Conservation (phyloP, 768 basidiomycete species). For the Pleurotus giganteus region DNA sequence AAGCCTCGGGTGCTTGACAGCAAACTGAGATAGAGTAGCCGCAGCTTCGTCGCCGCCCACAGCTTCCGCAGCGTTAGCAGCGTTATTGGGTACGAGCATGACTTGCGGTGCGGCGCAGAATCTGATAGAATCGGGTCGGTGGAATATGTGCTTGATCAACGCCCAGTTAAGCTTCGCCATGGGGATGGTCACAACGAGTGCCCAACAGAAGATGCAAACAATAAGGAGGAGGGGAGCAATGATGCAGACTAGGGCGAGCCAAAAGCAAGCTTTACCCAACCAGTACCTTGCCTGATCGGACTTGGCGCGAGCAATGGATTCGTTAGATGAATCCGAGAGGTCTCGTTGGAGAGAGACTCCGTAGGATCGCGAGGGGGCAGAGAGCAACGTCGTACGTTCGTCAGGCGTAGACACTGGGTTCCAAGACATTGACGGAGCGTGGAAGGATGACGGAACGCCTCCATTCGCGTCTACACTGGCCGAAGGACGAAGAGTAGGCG, state of each 20-base stretch:
- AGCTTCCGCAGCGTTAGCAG: constrained; percentile 24
- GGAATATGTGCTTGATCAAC: constrained; percentile 79
- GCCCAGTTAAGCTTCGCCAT: constrained; percentile 99
- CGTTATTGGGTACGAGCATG: constrained; percentile 47
- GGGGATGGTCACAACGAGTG: constrained; percentile 90
- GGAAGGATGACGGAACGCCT: constrained; percentile 41
- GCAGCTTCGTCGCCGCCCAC: constrained; percentile 19
- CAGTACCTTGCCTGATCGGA: constrained; percentile 40
- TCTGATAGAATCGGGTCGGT: constrained; percentile 79
- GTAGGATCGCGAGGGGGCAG: constrained; percentile 60
- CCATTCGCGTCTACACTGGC: constrained; percentile 22
- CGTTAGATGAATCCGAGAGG: constrained; percentile 26
- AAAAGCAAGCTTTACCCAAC: constrained; percentile 78
- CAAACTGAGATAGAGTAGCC: constrained; percentile 42
- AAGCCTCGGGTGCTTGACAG: constrained; percentile 71
- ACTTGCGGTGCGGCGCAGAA: constrained; percentile 87
- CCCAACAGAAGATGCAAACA: constrained; percentile 93
- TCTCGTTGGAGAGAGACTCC: constrained; percentile 49
- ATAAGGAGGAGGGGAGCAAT: constrained; percentile 88
- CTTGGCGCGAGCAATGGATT: constrained; percentile 30
- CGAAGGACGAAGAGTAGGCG: constrained; percentile 35
- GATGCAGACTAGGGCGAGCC: constrained; percentile 70
- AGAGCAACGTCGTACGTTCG: constrained; percentile 50
- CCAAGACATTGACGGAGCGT: constrained; percentile 43
- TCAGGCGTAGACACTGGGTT: constrained; percentile 29